phyloP scores from a whole-genome alignment of 2,329 filamentous ascomycete genomes.

The Colletotrichum euphorbiae region DNA sequence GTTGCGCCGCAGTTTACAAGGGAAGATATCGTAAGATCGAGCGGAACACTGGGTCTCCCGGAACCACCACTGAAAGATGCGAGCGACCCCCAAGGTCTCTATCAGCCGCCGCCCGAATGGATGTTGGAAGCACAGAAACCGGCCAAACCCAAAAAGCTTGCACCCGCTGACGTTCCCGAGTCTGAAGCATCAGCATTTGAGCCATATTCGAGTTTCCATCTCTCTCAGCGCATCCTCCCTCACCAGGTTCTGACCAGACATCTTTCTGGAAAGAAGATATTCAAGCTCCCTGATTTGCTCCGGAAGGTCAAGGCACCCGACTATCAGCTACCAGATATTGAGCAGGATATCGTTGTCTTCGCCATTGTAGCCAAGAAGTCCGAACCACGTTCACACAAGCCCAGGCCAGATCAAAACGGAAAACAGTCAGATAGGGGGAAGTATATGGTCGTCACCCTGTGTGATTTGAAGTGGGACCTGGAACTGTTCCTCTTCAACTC shows the following conservation, averaged over 20 bases:
- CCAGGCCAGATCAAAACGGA: slow-evolving; percentile 55
- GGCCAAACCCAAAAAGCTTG: slow-evolving; percentile 42
- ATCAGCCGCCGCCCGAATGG: slow-evolving; percentile 33
- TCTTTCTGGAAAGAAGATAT: slow-evolving; percentile 80
- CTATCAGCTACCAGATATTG: slow-evolving; percentile 83
- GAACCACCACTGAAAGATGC: slow-evolving; percentile 12
- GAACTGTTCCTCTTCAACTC: slow-evolving; percentile 93
- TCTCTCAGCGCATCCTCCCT: slow-evolving; percentile 85
- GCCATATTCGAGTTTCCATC: slow-evolving; percentile 84
- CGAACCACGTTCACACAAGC: slow-evolving; percentile 73
- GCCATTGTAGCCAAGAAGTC: slow-evolving; percentile 92
- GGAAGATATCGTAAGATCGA: slow-evolving; percentile 64
- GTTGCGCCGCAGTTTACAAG: slow-evolving; percentile 68
- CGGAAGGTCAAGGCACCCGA: slow-evolving; percentile 84
- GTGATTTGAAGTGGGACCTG: slow-evolving; percentile 89
- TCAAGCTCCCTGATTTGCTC: slow-evolving; percentile 83
- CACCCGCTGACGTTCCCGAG: slow-evolving; percentile 52
- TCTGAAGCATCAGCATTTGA: slow-evolving; percentile 78
- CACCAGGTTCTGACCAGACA: slow-evolving; percentile 84
- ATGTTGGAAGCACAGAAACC: slow-evolving; percentile 29
- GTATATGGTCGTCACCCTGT: slow-evolving; percentile 92
- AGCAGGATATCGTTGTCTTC: slow-evolving; percentile 90
- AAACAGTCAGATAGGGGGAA: slow-evolving; percentile 75
- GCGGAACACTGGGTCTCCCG: slow-evolving; percentile 1
- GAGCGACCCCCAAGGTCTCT: slow-evolving; percentile 29